Percentiles rank a stretch among this genome's conserved stretches.
These are phyloP conservation scores for Psilocybe mexicana DNA, from an alignment of 1,284 basidiomycete species.

Conservation along the genomic window DNA sequence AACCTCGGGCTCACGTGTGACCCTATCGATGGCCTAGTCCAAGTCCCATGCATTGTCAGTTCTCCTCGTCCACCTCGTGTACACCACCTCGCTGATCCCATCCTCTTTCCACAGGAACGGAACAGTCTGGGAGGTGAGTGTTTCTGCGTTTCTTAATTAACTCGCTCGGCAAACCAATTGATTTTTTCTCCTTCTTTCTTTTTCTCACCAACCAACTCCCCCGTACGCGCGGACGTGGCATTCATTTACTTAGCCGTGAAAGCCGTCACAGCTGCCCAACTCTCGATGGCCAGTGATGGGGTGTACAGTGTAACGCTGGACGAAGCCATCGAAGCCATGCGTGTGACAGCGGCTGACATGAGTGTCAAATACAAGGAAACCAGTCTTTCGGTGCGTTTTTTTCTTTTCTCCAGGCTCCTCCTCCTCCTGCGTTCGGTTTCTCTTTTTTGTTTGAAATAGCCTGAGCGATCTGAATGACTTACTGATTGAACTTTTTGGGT, in stretches of 20 bases:
- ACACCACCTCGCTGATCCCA: neutral
- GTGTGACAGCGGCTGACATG: conserved; percentile 87
- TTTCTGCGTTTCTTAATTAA: neutral
- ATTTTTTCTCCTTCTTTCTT: neutral
- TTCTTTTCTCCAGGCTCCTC: neutral
- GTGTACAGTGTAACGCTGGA: conserved; percentile 88
- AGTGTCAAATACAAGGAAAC: conserved; percentile 93
- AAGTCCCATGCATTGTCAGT: conserved; percentile 90
- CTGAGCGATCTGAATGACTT: neutral
- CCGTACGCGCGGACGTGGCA: too few relatives aligned
- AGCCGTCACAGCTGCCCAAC: conserved; percentile 89
- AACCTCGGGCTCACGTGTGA: conserved; percentile 91
- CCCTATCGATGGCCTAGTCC: conserved; percentile 89
- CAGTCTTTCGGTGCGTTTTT: conserved; percentile 71
- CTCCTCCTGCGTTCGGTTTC: neutral
- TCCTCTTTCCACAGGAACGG: conserved; percentile 55
- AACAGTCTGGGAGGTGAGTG: conserved; percentile 79
- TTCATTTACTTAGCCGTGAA: conserved; percentile 64
- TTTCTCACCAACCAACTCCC: too few relatives aligned
- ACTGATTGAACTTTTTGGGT: neutral
- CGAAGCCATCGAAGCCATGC: conserved; percentile 96
- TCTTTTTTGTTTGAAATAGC: too few relatives aligned
- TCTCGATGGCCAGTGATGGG: conserved; percentile 89
- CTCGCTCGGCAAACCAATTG: neutral
- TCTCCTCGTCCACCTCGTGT: neutral